Base-by-base conservation (phyloP, 192 early-diverging fungal genomes). In the Backusella parvicylindrica region DNA sequence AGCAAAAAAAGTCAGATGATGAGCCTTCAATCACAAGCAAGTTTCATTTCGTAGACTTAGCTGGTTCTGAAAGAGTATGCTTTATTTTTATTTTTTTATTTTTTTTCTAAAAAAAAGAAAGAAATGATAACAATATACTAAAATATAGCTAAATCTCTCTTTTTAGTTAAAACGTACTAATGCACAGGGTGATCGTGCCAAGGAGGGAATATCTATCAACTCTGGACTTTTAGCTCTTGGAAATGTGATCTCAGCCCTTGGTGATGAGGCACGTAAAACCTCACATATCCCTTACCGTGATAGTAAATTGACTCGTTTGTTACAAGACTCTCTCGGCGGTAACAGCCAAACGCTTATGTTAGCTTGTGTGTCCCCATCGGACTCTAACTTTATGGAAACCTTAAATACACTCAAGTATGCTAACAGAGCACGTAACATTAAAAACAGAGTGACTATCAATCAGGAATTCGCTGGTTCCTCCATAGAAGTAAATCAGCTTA, bases 1-100 rank as follows among this genome's bases (percentile, higher is more conserved):
- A 89, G 53, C 98, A 98, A 81, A 84, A 91, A 36, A 84, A 79
- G 31, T 76, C 87, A 41, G 81, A 84, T 43, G 77, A 82, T 6
- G 37, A 74, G 1, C 64, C 64, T 30, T 53, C 35, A 31, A 71
- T 47, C 76, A 79, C 35, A 40, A 84, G 95, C 32, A 99, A 98
- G 85, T 97, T 99, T 72, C 93, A 97, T 77, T 99, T 98, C 89
- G 97, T 99, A 21, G 98, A 99, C 86, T 85, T 99, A 76, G 98
- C 98, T 23, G 98, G 98, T 18, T 96, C 95, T 11, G 97, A 99
- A 84, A 82, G 94, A 71, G 84, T 86, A 84, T 37, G 77, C 64
- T 21, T 40, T 26, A 30, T 63, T 64, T 40, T 63, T 31, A 1
- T 6, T 8, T 64, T 28, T 11, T 64, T 31, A 26, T 47, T 41